Base-by-base conservation (phyloP, 1,284 basidiomycete genomes). In the Austroboletus sp. region DNA sequence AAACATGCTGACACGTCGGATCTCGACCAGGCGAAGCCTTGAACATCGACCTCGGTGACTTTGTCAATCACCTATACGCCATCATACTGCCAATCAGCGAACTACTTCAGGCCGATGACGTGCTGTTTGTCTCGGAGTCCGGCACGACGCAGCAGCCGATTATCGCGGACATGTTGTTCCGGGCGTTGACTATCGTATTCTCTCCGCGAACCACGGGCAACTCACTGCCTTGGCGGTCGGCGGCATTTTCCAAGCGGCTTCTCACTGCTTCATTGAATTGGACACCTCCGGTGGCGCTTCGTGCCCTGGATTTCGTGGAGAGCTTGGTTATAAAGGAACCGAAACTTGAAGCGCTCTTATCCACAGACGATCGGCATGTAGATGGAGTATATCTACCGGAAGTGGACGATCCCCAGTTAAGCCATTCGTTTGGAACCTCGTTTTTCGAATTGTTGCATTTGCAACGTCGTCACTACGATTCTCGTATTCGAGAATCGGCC, bases 21-120 rank as follows among this genome's bases (percentile, higher is more conserved):
- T 25, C 34, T 25, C 42, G 36, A 35, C 31, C 41, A 93, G 89
- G 89, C 48, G 95, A 98, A 71, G 89, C 94, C 17, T 77, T 99
- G 56, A 94, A 95, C 60, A 88, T 99, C 60, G 96, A 98, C 71
- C 74, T 98, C 40, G 78, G 74, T 55, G 95, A 96, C 58, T 94
- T 98, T 62, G 77, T 93, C 60, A 79, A 80, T 45, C 76, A 79
- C 34, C 72, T 93, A 12, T 93, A 91, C 67, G 69, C 78, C 29
- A 70, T 85, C 55, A 77, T 89, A 53, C 70, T 80, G 12, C 73
- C 79, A 9, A 68, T 87, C 54, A 75, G 76, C 53, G 63, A 80
- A 46, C 65, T 72, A 50, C 63, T 72, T 17, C 72, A 76, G 54
- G 68, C 81, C 51, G 79, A 82, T 40, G 58, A 60, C 49, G 53